phyloP scores from a whole-genome alignment of 495 filamentous ascomycete species.

The Ramalina intermedia region DNA sequence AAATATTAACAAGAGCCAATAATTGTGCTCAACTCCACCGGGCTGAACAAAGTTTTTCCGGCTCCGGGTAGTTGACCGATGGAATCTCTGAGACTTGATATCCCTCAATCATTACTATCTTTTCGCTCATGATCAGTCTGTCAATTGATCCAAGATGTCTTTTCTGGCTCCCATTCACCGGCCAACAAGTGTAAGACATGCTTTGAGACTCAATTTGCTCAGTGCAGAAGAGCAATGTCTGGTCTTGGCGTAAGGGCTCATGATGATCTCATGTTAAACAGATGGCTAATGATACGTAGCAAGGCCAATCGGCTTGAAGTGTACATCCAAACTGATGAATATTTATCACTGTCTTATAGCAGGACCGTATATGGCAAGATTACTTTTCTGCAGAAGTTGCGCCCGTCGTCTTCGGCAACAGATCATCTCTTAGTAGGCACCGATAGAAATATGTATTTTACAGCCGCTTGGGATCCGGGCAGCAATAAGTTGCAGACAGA shows the following conservation, averaged over 20 bases:
- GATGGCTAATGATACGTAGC: slow-evolving; percentile 27
- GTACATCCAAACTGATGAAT: slow-evolving; percentile 46
- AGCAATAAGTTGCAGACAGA: slow-evolving; percentile 50
- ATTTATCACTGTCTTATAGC: slow-evolving; percentile 45
- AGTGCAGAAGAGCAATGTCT: slow-evolving; percentile 61
- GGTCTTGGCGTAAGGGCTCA: slow-evolving; percentile 61
- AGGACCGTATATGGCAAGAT: slow-evolving; percentile 68
- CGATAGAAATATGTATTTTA: slow-evolving; percentile 79
- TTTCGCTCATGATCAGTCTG: not conserved
- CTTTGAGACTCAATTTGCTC: slow-evolving; percentile 64
- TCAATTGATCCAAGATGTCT: slow-evolving; percentile 44
- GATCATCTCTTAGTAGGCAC: slow-evolving; percentile 92
- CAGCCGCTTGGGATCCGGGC: slow-evolving; percentile 62
- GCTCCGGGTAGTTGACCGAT: not conserved
- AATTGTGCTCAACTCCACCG: not conserved
- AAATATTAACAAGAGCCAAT: no score
- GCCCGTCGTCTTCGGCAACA: slow-evolving; percentile 53
- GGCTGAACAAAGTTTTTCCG: not conserved
- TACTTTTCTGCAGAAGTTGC: slow-evolving; percentile 70
- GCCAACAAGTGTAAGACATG: slow-evolving; percentile 79
- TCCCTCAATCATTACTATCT: not conserved
- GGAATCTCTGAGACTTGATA: not conserved
- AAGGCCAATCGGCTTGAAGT: slow-evolving; percentile 90
- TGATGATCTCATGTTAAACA: not conserved
- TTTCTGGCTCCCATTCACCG: slow-evolving; percentile 90